Evolutionary conservation across 1,139 yeast species (phyloP).

Genomic region (Magnusiomyces sp.): DNA sequence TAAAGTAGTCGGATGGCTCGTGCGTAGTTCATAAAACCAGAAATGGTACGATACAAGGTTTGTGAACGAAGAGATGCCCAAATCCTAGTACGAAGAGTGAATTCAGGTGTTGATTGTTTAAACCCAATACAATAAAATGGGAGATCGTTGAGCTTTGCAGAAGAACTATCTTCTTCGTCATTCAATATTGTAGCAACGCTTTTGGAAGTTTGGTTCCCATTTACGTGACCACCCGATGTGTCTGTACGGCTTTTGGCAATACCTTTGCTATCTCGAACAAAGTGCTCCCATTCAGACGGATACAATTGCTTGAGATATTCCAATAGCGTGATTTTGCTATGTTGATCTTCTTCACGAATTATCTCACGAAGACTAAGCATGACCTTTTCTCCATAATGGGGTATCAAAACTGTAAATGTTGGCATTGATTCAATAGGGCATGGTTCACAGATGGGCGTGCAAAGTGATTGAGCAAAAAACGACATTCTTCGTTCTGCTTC

Average conservation of each 20-base stretch:
- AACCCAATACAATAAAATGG: conserved; percentile 71
- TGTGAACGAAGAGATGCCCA: conserved; percentile 81
- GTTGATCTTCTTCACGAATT: conserved; percentile 49
- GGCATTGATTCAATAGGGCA: conserved; percentile 70
- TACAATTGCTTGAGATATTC: conserved; percentile 68
- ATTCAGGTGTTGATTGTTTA: conserved; percentile 52
- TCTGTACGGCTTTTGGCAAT: conserved; percentile 12
- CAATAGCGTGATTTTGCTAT: conserved; percentile 55
- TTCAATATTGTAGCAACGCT: conserved; percentile 8
- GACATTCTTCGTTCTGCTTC: conserved; percentile 79
- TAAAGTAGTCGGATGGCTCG: conserved; percentile 60
- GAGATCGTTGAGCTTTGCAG: conserved; percentile 36
- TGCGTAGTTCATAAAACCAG: conserved; percentile 67
- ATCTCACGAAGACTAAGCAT: conserved; percentile 56
- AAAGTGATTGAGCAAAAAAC: conserved; percentile 79
- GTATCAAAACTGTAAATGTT: conserved; percentile 71
- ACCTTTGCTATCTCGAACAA: conserved; percentile 45
- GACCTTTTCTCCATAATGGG: conserved; percentile 77
- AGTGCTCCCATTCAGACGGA: conserved; percentile 67
- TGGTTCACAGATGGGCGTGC: conserved; percentile 71
- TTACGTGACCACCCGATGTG: conserved; percentile 1
- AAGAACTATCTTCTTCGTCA: conserved; percentile 12
- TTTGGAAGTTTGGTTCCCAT: conserved; percentile 12
- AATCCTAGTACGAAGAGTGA: conserved; percentile 57
- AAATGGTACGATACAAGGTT: conserved; percentile 66